These are phyloP conservation scores for Mycena chlorophos DNA, from an alignment of 768 basidiomycete genomes.

Conservation along the genomic window DNA sequence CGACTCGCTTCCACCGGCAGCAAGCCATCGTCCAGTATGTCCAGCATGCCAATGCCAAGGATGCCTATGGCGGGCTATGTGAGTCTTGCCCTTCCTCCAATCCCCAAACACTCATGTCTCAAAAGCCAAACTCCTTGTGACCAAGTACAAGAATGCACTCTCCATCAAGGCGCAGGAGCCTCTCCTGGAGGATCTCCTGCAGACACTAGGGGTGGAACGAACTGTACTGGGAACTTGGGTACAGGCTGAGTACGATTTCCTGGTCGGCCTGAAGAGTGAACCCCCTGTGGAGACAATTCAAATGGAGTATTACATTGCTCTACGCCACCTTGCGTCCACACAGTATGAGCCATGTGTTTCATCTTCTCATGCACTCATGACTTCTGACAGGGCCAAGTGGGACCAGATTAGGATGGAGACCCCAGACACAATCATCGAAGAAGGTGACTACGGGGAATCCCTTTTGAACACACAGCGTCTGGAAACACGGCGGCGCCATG, in stretches of 20 bases:
- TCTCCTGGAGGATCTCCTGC: not conserved
- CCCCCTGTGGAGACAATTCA: conserved; percentile 7
- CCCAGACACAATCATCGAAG: not conserved
- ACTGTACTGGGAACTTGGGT: not conserved
- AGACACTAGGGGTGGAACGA: not conserved
- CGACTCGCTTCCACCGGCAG: not conserved
- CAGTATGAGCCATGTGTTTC: not conserved
- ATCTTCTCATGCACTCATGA: not conserved
- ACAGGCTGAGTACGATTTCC: not conserved
- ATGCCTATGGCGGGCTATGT: not conserved
- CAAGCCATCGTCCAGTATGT: not conserved
- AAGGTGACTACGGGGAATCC: not conserved
- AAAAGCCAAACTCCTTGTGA: not conserved
- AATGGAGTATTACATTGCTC: not conserved
- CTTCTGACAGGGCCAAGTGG: not conserved
- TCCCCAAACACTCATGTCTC: not conserved
- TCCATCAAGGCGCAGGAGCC: not conserved
- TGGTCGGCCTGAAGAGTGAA: not conserved
- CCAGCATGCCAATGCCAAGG: not conserved
- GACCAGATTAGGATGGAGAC: not conserved
- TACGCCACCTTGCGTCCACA: not conserved
- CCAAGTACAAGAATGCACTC: not conserved
- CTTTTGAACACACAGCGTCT: not conserved
- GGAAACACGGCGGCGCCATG: conserved; percentile 19
- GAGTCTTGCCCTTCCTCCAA: not conserved